Evolutionary conservation across 2,329 filamentous ascomycete genomes (phyloP), one percentile per base, ranked within the genome.

Genomic region (Aspergillus fumigatus): DNA sequence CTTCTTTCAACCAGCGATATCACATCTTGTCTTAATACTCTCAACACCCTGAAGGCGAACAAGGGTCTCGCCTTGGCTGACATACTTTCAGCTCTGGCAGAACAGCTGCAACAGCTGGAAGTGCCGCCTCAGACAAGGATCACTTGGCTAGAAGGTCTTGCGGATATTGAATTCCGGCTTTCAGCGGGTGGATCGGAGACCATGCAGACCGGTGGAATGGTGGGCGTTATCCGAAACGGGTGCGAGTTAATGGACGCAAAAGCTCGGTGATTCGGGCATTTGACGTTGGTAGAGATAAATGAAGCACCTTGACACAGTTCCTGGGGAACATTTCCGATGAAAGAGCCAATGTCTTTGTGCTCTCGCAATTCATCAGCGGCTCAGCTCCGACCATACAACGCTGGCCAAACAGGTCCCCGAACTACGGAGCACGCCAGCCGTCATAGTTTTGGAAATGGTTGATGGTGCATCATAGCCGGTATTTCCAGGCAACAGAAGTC

Each of bases 1-100:
- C 81, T 99, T 32, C 83, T 97, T 27, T 86, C 84, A 54, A 97
- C 90, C 1, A 84, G 86, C 53, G 93, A 99, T 69, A 89, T 99
- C 50, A 95, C 89, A 1, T 90, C 89, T 35, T 97, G 93, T 70
- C 80, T 99, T 51, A 87, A 84, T 57, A 96, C 91, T 0, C 87
- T 99, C 73, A 94, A 94, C 70, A 86, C 89, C 0, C 80, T 99
- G 59, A 99, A 99, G 77, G 82, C 85, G 4, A 82, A 85, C 55
- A 90, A 94, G 67, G 94, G 94, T 0, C 79, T 99, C 50, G 94
- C 94, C 1, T 76, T 99, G 58, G 94, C 94, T 3, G 94, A 99
- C 71, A 97, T 99, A 56, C 84, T 99, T 62, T 95, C 92, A 0
- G 85, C 90, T 0, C 73, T 97, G 43, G 85, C 88, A 0, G 92